Percentiles rank a stretch among this genome's conserved stretches.
phyloP scores from a whole-genome alignment of 108 stramenopile species.

The Mediolabrus comicus region DNA sequence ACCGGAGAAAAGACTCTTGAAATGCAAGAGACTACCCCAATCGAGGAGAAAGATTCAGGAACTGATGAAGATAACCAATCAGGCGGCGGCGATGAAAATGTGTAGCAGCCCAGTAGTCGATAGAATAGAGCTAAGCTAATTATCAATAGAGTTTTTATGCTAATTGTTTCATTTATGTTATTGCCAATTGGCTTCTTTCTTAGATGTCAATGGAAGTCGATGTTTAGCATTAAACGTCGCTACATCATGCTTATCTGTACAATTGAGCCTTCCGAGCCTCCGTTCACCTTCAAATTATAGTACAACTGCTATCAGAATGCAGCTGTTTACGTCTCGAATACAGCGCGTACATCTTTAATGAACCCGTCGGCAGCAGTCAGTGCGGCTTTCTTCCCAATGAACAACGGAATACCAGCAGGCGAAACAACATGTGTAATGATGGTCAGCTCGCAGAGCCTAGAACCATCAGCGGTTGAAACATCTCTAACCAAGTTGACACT shows the following conservation, averaged over 20 bases:
- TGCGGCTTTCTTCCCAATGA: conserved; percentile 51
- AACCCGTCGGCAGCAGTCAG: conserved; percentile 53
- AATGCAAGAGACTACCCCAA: conserved; percentile 1
- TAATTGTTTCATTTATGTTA: too few relatives aligned
- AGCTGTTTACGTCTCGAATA: conserved; percentile 24
- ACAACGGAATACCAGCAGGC: conserved; percentile 52
- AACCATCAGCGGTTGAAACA: conserved; percentile 7
- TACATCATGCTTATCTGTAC: too few relatives aligned
- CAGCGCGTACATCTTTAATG: conserved; percentile 58
- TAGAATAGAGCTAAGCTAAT: too few relatives aligned
- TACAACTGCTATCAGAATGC: too few relatives aligned
- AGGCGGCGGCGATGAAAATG: conserved; percentile 15
- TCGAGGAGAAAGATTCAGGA: conserved; percentile 48
- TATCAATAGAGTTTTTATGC: too few relatives aligned
- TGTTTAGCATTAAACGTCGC: too few relatives aligned
- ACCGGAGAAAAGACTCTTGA: conserved; percentile 7
- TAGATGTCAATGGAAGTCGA: too few relatives aligned
- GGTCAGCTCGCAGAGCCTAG: conserved; percentile 52
- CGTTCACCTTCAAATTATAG: too few relatives aligned
- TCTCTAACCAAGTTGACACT: conserved; percentile 58
- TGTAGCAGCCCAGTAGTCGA: too few relatives aligned
- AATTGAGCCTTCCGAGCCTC: too few relatives aligned
- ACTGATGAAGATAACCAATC: conserved; percentile 13
- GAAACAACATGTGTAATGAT: conserved; percentile 59
- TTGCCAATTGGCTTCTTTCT: too few relatives aligned